Base-by-base conservation (phyloP, 2,329 filamentous ascomycete species). In the Neoscytalidium dimidiatum region DNA sequence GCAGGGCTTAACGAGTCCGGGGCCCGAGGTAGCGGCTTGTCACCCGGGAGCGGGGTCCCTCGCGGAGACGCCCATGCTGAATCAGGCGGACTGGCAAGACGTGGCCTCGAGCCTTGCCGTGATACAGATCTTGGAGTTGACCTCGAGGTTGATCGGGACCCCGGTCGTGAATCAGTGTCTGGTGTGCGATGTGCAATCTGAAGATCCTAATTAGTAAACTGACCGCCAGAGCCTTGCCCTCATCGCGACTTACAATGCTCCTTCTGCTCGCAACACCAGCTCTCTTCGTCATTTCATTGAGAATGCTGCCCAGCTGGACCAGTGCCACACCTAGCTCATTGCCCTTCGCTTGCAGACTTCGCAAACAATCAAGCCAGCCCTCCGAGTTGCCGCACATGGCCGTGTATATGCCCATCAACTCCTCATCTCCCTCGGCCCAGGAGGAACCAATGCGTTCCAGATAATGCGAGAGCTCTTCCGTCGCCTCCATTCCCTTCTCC, bases 381-480 rank as follows among this genome's bases (percentile, higher is more conserved):
- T 96, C 91, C 8, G 93, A 90, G 71, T 98, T 98, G 35, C 92
- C 92, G 72, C 91, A 90, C 94, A 98, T 98, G 41, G 94, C 92
- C 44, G 89, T 86, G 70, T 91, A 95, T 21, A 97, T 92, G 52
- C 91, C 88, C 38, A 85, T 83, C 23, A 91, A 85, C 53, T 90
- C 87, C 28, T 80, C 77, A 17, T 84, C 80, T 60, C 84, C 79
- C 64, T 87, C 84, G 75, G 86, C 87, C 68, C 84, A 82, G 4
- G 86, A 83, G 41, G 88, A 81, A 51, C 86, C 84, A 67, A 96
- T 85, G 35, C 86, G 82, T 5, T 84, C 82, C 56, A 98, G 81
- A 76, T 96, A 97, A 64, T 86, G 82, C 64, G 88, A 88, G 61
- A 98, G 90, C 62, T 92, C 90, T 65, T 87, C 86, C 46, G 91